Evolutionary conservation across 1,284 basidiomycete species (phyloP), one percentile per base, ranked within the genome.

Genomic region (Crucibulum parvulum): DNA sequence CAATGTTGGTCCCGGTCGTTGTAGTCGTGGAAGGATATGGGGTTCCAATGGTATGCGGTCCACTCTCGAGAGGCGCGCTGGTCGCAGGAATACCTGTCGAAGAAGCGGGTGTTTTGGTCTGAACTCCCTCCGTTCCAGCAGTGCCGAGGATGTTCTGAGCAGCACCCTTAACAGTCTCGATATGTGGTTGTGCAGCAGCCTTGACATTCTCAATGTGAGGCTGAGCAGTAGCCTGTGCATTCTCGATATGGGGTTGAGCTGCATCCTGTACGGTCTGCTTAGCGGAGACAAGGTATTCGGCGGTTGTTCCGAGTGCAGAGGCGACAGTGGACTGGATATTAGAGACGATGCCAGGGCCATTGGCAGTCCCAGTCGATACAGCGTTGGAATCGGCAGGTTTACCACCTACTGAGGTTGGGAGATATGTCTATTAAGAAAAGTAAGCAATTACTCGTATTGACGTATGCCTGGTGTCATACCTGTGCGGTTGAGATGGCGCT

Each of bases 401-500:
- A 15, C 69, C 68, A 10, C 70, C 67, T 31, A 74, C 56, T 36
- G 68, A 61, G 2, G 66, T 59, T 18, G 78, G 74, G 3, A 81
- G 63, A 62, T 78, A 79, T 10, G 68, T 64, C 78, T 81, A 56
- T 46, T 60, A 11, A 53, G 45, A 13, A 53, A 15, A 1, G 45
- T 54, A 3, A 59, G 37, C 31, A 55, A 46, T 10, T 15, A 37
- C 16, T 45, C 6, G 50, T 34, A 4, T 11, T 24, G 53, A 11
- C 37, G 47, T 34, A 35, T n/a, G 38, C 31, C 7, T 1, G 24
- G 37, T 6, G 16, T 70, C 76, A 24, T 62, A 86, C 87, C 77
- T 85, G 83, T 15, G 84, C 86, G 47, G 84, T 82, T n/a, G 79
- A 70, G 6, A 86, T 61, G 0, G 82, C 84, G 53, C 68, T 75